Conservation (phyloP, 352 stramenopile species). For the Pythium sp. region DNA sequence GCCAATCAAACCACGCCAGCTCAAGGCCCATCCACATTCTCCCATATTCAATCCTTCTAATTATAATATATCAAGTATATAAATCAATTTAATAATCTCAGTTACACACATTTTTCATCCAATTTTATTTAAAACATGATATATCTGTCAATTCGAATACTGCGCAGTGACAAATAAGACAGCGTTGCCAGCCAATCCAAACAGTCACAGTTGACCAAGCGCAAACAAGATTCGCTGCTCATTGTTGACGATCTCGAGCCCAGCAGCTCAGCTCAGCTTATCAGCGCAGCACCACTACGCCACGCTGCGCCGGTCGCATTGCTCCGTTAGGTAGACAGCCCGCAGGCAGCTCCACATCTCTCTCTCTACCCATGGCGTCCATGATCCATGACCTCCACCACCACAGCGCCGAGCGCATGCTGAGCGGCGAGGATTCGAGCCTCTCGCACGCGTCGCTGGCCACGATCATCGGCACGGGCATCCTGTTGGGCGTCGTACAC, state of each 20-base stretch:
- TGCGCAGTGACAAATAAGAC: too few relatives aligned
- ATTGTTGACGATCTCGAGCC: not conserved
- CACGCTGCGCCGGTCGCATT: too few relatives aligned
- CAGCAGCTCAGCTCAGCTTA: not conserved
- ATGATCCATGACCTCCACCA: not conserved
- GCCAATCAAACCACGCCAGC: not conserved
- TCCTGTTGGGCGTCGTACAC: conserved; percentile 23
- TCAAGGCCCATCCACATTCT: not conserved
- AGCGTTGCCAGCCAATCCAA: not conserved
- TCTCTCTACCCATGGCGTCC: not conserved
- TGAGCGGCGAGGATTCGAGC: conserved; percentile 20
- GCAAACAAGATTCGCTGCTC: not conserved
- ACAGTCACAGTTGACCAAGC: not conserved
- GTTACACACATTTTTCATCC: too few relatives aligned
- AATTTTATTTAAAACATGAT: too few relatives aligned
- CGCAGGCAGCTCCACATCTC: not conserved
- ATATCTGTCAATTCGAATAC: too few relatives aligned
- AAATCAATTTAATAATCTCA: too few relatives aligned
- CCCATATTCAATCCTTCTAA: not conserved
- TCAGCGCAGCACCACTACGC: too few relatives aligned
- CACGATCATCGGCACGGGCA: conserved; percentile 24
- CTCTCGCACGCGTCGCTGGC: conserved; percentile 21
- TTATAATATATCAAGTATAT: too few relatives aligned
- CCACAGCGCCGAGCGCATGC: conserved; percentile 8
- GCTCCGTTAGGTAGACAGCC: too few relatives aligned